Conservation (phyloP, 805 yeast species). For the Barnettozyma vustinii region DNA sequence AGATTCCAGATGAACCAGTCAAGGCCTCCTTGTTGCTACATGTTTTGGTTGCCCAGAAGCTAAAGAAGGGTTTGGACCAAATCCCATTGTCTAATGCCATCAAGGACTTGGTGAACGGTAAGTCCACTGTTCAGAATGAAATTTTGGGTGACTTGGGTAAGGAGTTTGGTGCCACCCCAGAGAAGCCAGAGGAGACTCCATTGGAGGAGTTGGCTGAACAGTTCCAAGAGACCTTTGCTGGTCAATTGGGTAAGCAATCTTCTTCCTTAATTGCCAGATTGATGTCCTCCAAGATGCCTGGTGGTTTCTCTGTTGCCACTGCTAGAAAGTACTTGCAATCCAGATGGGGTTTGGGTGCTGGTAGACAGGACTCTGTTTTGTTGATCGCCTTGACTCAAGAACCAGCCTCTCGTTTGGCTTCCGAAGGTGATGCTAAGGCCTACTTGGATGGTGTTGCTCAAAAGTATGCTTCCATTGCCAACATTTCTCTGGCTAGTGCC, state of each 20-base stretch:
- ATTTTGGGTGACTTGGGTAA: constrained; percentile 97
- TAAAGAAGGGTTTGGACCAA: constrained; percentile 84
- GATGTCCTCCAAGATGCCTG: constrained; percentile 97
- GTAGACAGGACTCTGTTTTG: constrained; percentile 91
- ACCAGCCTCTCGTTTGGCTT: constrained; percentile 82
- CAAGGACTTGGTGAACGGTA: constrained; percentile 97
- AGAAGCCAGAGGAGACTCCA: constrained; percentile 98
- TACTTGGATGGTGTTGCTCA: constrained; percentile 78
- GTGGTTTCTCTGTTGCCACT: constrained; percentile 90
- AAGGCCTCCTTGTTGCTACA: constrained; percentile 79
- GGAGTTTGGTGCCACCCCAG: constrained; percentile 97
- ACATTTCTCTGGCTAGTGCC: constrained; percentile 69
- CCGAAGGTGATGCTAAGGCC: constrained; percentile 86
- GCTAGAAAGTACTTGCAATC: constrained; percentile 91
- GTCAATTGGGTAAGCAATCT: constrained; percentile 91
- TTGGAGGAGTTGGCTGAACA: constrained; percentile 91
- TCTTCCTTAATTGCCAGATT: constrained; percentile 83
- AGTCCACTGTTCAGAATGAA: constrained; percentile 97
- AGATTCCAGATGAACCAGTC: constrained; percentile 85
- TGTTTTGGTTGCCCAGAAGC: constrained; percentile 89
- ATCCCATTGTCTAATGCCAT: constrained; percentile 88
- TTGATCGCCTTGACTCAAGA: constrained; percentile 81
- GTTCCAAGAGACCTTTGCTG: constrained; percentile 86
- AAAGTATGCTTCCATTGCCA: constrained; percentile 80
- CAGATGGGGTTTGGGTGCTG: constrained; percentile 88